Evolutionary conservation across 768 basidiomycete genomes (phyloP).

Genomic region (Hericium alpestre): DNA sequence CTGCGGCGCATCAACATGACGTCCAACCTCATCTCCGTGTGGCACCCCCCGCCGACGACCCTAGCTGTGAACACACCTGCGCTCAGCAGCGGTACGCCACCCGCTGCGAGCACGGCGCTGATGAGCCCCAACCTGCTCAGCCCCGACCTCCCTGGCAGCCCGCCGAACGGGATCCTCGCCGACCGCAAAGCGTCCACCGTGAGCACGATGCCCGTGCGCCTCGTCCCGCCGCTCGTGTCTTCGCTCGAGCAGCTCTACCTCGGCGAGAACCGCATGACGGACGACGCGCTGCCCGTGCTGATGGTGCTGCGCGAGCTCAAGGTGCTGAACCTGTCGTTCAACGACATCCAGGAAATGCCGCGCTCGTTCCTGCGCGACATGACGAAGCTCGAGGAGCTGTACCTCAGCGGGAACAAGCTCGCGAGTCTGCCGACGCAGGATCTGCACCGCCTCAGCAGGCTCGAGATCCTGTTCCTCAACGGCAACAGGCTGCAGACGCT

Average conservation of each 20-base stretch:
- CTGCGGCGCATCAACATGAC: conserved; percentile 73
- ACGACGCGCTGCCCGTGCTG: conserved; percentile 67
- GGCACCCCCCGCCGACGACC: conserved; percentile 51
- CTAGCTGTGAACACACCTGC: background rate
- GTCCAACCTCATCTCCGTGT: conserved; percentile 71
- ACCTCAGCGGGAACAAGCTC: conserved; percentile 91
- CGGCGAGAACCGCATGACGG: conserved; percentile 80
- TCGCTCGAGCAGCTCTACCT: conserved; percentile 74
- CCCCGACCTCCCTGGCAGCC: conserved; percentile 6
- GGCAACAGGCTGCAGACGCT: conserved; percentile 89
- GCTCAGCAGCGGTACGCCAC: background rate
- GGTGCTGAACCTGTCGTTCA: conserved; percentile 88
- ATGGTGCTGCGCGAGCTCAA: conserved; percentile 67
- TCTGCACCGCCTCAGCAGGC: conserved; percentile 53
- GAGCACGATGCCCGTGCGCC: conserved; percentile 16
- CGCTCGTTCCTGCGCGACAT: conserved; percentile 64
- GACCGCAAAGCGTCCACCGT: conserved; percentile 37
- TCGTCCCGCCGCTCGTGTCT: conserved; percentile 49
- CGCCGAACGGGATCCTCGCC: conserved; percentile 10
- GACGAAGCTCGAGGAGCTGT: conserved; percentile 68
- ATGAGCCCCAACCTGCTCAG: background rate
- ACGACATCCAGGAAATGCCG: conserved; percentile 86
- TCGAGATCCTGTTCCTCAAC: conserved; percentile 78
- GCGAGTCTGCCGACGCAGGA: conserved; percentile 86
- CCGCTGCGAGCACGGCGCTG: background rate